phyloP scores from a whole-genome alignment of 768 basidiomycete species.

The Tubosaeta brunneosetosa region DNA sequence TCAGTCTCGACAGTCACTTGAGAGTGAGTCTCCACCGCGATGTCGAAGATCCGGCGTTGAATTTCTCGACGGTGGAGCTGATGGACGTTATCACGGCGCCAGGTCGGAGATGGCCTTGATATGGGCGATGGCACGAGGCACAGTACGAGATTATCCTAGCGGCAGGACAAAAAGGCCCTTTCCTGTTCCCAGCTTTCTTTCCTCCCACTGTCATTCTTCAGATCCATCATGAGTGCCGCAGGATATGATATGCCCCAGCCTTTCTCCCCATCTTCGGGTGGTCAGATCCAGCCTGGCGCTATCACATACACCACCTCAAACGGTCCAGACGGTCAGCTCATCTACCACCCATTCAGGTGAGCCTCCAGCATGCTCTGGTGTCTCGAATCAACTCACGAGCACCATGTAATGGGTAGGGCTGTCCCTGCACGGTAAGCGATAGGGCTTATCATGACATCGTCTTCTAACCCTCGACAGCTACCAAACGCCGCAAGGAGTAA shows the following conservation, averaged over 20 bases:
- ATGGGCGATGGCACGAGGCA: slow-evolving; percentile 30
- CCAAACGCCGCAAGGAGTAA: slow-evolving; percentile 62
- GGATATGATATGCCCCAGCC: slow-evolving; percentile 27
- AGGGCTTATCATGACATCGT: neutral
- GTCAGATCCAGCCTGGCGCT: slow-evolving; percentile 59
- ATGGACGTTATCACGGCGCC: slow-evolving; percentile 5
- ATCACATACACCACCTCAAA: slow-evolving; percentile 69
- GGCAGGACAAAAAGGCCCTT: slow-evolving; percentile 19
- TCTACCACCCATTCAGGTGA: slow-evolving; percentile 75
- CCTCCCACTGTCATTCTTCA: slow-evolving; percentile 11
- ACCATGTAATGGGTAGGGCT: slow-evolving; percentile 44
- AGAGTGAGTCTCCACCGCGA: too few relatives aligned
- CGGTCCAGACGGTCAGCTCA: slow-evolving; percentile 53
- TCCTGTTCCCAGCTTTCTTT: slow-evolving; percentile 4
- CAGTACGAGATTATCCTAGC: slow-evolving; percentile 14
- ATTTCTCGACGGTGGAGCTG: neutral
- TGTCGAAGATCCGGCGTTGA: neutral
- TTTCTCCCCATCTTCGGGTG: slow-evolving; percentile 28
- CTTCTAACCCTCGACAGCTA: slow-evolving; percentile 44
- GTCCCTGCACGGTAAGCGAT: slow-evolving; percentile 62
- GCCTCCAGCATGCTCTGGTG: slow-evolving; percentile 18
- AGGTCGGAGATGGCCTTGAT: slow-evolving; percentile 32
- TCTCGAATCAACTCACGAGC: slow-evolving; percentile 11
- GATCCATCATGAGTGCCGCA: slow-evolving; percentile 17
- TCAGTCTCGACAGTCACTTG: too few relatives aligned